Base-by-base conservation (phyloP, 176 grass and related monocot species). In the Bolboschoenus planiculmis region DNA sequence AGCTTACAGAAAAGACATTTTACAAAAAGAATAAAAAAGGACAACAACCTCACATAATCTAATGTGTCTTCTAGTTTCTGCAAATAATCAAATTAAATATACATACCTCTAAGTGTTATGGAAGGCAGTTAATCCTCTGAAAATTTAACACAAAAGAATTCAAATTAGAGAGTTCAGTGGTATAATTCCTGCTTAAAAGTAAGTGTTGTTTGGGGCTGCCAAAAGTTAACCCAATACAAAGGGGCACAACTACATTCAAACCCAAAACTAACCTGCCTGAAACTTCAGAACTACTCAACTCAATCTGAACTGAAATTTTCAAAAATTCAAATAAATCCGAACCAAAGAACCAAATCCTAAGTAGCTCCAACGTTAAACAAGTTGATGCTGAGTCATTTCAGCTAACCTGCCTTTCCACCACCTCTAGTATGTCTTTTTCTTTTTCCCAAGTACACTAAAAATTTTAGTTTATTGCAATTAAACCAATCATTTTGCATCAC, bases 91-190 rank as follows among this genome's bases (percentile, higher is more conserved):
- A 27, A 59, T 74, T 63, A 90, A 79, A 79, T 81, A 51, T 16
- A 80, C 37, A 13, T 78, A 93, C 87, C 78, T 85, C 20, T n/a
- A 51, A 20, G 30, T 36, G 85, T 91, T 87, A 97, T 48, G 78
- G 80, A 40, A 97, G 89, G 86, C 94, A 94, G 47, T 94, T 94
- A 81, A 89, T 88, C 85, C 94, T 92, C 94, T 97, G 83, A 84
- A 88, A 81, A 86, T 50, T 33, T 60, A 68, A 86, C 48, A 86
- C 27, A 81, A 59, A 34, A 0, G 76, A 2, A 89, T 8, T 34
- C 21, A 67, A 15, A 73, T 91, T 61, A 79, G 78, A 75, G 10
- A 37, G 33, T 37, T 31, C 46, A 14, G 62, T 62, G 23, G 16
- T 79, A 83, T 72, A 29, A 78, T 78, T 87, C 11, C 72, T 50